Evolutionary conservation across 73 alveolate species (phyloP), one percentile per base, ranked within the genome.

Genomic region (Paramecium primaurelia): DNA sequence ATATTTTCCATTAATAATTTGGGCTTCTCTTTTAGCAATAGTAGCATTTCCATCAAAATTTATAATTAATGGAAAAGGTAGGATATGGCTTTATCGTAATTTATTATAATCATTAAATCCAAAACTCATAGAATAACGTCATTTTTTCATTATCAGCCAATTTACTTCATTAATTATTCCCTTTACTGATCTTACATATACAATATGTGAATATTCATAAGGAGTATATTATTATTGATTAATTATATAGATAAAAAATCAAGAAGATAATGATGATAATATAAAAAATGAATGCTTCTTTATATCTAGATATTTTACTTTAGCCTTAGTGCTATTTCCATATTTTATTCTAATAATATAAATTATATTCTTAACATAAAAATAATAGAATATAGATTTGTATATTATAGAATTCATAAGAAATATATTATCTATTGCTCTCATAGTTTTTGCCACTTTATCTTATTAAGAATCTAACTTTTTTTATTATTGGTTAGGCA

Each of bases 101-200:
- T 26, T 80, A 32, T 8, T 25, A 7, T 34, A 80, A 32, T 25
- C 77, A 4, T 6, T 80, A 8, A 80, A 45, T 22, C 8, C 58
- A 25, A 80, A 40, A 14, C n/a, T 8, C 1, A 20, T 80, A 40
- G 87, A 36, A 1, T 16, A 73, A 22, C 40, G 73, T 10, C 71
- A 80, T 47, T 18, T 80, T 8, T 80, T 80, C 30, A 80, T 80
- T 4, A 44, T 42, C 1, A 26, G 37, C 10, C 16, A 80, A 80
- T 80, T 80, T 18, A 80, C 91, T 32, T 42, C 91, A 20, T 36
- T 80, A 22, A 44, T 80, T 45, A 80, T 80, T 7, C 91, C 91
- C 49, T 80, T 80, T 45, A 20, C 91, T 1, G 91, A 80, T 26
- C 32, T 80, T 4, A 80, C 47, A 22, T 80, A 80, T 80, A 45